Conservation (phyloP, 2,329 filamentous ascomycete species). For the Cladosporium sp. region DNA sequence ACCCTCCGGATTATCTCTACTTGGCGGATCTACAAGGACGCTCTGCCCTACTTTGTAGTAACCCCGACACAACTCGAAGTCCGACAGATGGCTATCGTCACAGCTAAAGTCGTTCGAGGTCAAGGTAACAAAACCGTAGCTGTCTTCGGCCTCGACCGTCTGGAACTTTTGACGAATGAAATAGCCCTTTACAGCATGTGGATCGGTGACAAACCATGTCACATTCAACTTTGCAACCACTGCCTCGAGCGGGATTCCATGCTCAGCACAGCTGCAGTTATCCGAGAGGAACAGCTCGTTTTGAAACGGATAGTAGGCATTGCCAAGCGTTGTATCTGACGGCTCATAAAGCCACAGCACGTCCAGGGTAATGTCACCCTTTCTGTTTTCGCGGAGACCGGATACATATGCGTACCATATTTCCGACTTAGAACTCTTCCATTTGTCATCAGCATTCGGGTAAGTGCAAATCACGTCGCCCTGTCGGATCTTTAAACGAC, state of each 20-base stretch:
- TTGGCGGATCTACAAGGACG: neutral
- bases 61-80: neutral
- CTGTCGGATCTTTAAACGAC: constrained; percentile 34
- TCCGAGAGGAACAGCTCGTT: constrained; percentile 78
- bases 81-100: neutral
- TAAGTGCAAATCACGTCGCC: constrained; percentile 54
- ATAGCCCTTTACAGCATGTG: constrained; percentile 50
- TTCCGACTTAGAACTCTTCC: constrained; percentile 50
- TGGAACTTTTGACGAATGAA: constrained; percentile 73
- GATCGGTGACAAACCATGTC: constrained; percentile 55
- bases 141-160: constrained; percentile 45
- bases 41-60: constrained; percentile 1
- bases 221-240: constrained; percentile 60
- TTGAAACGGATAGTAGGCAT: constrained; percentile 65
- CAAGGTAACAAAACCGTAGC: constrained; percentile 62
- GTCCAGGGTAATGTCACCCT: constrained; percentile 50
- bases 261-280: constrained; percentile 67
- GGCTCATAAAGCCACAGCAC: constrained; percentile 75
- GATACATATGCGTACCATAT: constrained; percentile 74
- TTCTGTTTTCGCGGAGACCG: constrained; percentile 42
- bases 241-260: constrained; percentile 55
- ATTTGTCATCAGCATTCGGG: constrained; percentile 53
- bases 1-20: neutral
- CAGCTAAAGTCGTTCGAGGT: constrained; percentile 20
- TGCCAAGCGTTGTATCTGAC: constrained; percentile 67